These are phyloP conservation scores for Saksenaea vasiformis DNA, from an alignment of 371 early-diverging fungal species.

Conservation along the genomic window DNA sequence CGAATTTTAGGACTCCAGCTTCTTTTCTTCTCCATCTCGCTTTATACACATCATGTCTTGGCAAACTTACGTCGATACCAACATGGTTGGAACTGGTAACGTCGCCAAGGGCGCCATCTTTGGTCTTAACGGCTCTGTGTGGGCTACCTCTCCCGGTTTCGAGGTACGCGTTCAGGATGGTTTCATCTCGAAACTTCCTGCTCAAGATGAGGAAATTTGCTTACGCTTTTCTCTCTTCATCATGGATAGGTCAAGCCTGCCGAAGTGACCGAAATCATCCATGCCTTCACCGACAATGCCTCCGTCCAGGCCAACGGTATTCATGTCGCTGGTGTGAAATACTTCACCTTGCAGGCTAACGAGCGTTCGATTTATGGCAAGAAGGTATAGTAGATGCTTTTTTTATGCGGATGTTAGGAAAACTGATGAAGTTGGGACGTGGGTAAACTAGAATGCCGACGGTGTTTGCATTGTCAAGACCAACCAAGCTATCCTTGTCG, in stretches of 20 bases:
- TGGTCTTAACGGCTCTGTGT: slow-evolving; percentile 76
- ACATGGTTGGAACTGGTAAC: slow-evolving; percentile 79
- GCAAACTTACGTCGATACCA: slow-evolving; percentile 86
- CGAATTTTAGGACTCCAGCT: background rate
- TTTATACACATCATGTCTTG: slow-evolving; percentile 68
- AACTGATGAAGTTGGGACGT: background rate
- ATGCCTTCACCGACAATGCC: slow-evolving; percentile 66
- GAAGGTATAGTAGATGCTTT: slow-evolving; percentile 51
- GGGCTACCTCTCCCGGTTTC: slow-evolving; percentile 82
- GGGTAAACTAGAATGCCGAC: slow-evolving; percentile 54
- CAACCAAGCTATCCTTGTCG: slow-evolving; percentile 78
- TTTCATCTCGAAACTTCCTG: slow-evolving; percentile 7
- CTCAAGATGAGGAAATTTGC: slow-evolving; percentile 3
- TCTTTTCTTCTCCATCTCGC: slow-evolving; percentile 12
- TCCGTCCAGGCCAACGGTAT: slow-evolving; percentile 70
- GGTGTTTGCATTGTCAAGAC: slow-evolving; percentile 85
- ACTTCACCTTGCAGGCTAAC: slow-evolving; percentile 70
- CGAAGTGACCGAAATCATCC: slow-evolving; percentile 63
- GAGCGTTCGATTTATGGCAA: slow-evolving; percentile 79
- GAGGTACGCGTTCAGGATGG: slow-evolving; percentile 35
- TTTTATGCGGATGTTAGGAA: background rate
- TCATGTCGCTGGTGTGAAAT: slow-evolving; percentile 69
- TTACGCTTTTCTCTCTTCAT: slow-evolving; percentile 5
- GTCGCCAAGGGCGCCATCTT: slow-evolving; percentile 77
- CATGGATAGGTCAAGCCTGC: slow-evolving; percentile 49